Percentiles rank a stretch among this genome's conserved stretches.
These are phyloP conservation scores for Colletotrichum falcatum DNA, from an alignment of 2,329 filamentous ascomycete genomes.

Conservation along the genomic window DNA sequence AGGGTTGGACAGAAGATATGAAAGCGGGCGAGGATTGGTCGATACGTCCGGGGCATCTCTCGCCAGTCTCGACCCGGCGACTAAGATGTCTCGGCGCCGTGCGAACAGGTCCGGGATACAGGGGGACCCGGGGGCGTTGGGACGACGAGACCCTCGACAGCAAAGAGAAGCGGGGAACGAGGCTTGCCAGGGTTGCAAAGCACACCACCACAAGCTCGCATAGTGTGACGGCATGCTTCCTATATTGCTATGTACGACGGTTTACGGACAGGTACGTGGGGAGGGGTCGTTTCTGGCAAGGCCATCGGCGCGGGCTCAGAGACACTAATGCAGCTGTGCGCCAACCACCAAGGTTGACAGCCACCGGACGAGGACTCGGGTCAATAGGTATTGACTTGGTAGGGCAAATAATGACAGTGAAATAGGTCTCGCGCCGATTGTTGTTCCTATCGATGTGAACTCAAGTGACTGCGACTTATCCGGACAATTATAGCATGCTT, in stretches of 20 bases:
- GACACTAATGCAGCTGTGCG: neutral
- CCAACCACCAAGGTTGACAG: neutral
- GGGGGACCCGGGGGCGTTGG: neutral
- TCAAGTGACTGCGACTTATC: neutral
- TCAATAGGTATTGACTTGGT: neutral
- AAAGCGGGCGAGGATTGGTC: constrained; percentile 31
- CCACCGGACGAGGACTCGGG: neutral
- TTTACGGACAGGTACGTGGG: constrained; percentile 19
- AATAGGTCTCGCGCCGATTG: neutral
- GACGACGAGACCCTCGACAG: neutral
- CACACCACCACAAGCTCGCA: neutral
- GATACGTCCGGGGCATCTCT: neutral
- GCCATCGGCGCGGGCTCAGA: neutral
- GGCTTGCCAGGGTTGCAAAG: neutral
- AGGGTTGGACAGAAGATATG: constrained; percentile 32
- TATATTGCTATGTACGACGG: constrained; percentile 12
- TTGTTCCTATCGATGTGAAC: neutral
- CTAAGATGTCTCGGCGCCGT: constrained; percentile 20
- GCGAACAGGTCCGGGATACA: constrained; percentile 3
- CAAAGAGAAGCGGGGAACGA: constrained; percentile 3
- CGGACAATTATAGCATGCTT: neutral
- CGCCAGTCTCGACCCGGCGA: constrained; percentile 21
- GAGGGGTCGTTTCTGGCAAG: constrained; percentile 9
- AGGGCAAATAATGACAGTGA: too few relatives aligned
- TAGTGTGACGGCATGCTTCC: constrained; percentile 15